Evolutionary conservation across 208 protist genomes (phyloP).

Genomic region (Leishmania turanica): DNA sequence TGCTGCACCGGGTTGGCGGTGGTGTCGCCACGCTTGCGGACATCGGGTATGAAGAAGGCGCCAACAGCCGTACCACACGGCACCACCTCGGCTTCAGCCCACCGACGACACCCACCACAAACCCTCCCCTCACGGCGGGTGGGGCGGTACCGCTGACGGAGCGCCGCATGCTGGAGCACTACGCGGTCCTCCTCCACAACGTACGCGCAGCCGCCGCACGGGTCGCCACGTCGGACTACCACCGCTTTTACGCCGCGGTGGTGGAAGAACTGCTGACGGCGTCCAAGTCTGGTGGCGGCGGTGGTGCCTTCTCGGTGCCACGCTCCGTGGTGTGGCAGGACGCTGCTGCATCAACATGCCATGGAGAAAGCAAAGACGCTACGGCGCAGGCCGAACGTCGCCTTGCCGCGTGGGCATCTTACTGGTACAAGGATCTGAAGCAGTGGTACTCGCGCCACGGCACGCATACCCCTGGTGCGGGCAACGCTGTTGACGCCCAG

Average conservation of each 20-base stretch:
- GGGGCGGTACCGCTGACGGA: slow-evolving; percentile 8
- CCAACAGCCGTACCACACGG: neutral
- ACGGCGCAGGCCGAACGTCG: slow-evolving; percentile 14
- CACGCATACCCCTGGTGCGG: neutral
- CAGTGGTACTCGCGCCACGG: neutral
- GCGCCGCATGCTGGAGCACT: slow-evolving; percentile 19
- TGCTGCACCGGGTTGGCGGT: neutral
- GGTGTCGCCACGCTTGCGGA: slow-evolving; percentile 7
- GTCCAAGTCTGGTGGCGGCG: neutral
- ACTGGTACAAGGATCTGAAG: slow-evolving; percentile 4
- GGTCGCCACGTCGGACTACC: slow-evolving; percentile 21
- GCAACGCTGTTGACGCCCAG: neutral
- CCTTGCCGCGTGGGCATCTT: slow-evolving; percentile 10
- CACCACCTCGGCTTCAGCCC: neutral
- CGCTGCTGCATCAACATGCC: neutral
- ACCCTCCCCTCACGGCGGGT: neutral
- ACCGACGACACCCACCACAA: neutral
- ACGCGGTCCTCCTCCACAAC: slow-evolving; percentile 24
- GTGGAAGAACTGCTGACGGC: neutral
- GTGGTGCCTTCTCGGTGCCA: neutral
- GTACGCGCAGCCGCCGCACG: slow-evolving; percentile 2
- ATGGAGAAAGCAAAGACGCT: neutral
- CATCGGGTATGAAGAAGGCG: neutral
- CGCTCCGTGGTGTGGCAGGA: slow-evolving; percentile 13
- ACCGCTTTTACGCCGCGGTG: neutral